Base-by-base conservation (phyloP, 352 stramenopile species). In the Globisporangium cederbergense region DNA sequence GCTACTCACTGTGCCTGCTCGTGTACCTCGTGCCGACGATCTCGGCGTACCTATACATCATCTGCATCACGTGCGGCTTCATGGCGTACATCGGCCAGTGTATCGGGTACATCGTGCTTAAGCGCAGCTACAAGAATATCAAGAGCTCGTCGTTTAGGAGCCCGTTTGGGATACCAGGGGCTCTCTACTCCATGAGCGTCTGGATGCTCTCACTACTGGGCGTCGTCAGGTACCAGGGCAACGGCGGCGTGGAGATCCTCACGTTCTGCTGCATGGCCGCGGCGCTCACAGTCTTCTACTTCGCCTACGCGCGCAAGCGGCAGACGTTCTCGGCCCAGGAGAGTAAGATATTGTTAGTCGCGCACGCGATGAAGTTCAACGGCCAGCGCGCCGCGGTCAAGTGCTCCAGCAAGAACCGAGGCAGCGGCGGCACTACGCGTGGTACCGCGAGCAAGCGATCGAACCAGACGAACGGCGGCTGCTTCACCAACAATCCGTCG, bases 1-100 rank as follows among this genome's bases (percentile, higher is more conserved):
- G 72, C 43, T 83, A 79, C 22, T 54, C 60, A 0, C 38, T 83
- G 1, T 87, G 70, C 34, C 49, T 87, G 22, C 51, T 74, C 4
- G 70, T 76, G 28, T 74, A 77, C 50, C 65, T 72, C 40, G 20
- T 51, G 1, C 69, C 74, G 4, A 51, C 20, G 9, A 40, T 52
- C 25, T 28, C 16, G 3, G 13, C 8, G 42, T 43, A 62, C 28
- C 14, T 62, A 3, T 62, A 43, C 43, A 45, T 28, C 14, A 51
- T 61, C 55, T 61, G 55, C 34, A 61, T 52, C 40, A 60, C 20
- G 40, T 51, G 38, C 16, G 67, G 28, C 11, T 75, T 72, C 54
- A 60, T 68, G n/a, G 58, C 67, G 38, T 77, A 77, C 71, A 62
- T 53, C 38, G 70, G 66, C 11, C 64, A 75, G 60, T 74, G 67